Percentiles rank a stretch among this genome's conserved stretches.
phyloP scores from a whole-genome alignment of 2,329 filamentous ascomycete species.

The Dryadomyces sulphureus region DNA sequence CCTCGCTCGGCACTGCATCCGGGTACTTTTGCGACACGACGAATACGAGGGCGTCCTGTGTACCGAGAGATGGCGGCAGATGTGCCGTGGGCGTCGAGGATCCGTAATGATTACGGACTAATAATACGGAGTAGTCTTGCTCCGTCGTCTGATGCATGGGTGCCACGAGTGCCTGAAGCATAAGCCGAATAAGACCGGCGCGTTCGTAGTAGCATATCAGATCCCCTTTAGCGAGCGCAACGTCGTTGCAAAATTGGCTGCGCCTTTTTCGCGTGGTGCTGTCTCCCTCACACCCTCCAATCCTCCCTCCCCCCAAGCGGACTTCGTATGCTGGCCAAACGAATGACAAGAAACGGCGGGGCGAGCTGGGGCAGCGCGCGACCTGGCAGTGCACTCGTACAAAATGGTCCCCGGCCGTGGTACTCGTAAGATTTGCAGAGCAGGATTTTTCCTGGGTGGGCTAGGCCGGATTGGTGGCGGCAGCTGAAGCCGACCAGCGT shows the following conservation, averaged over 20 bases:
- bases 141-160: background rate
- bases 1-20: too few species aligned
- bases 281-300: too few species aligned
- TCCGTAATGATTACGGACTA: too few species aligned
- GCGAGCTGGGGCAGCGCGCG: background rate
- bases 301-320: background rate
- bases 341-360: background rate
- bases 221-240: background rate
- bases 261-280: background rate
- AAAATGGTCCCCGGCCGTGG: background rate
- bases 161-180: background rate
- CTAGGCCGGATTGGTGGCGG: too few species aligned
- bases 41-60: too few species aligned
- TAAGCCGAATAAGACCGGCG: background rate
- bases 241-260: background rate
- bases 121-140: too few species aligned
- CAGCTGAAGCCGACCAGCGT: too few species aligned
- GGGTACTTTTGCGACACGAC: too few species aligned
- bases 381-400: too few species aligned
- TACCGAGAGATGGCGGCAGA: too few species aligned
- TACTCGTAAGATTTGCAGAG: background rate
- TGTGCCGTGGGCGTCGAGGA: too few species aligned
- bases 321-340: conserved; percentile 1
- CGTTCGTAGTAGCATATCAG: background rate
- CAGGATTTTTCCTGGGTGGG: too few species aligned